These are phyloP conservation scores for Claviceps sp. DNA, from an alignment of 2,329 filamentous ascomycete genomes.

Conservation along the genomic window DNA sequence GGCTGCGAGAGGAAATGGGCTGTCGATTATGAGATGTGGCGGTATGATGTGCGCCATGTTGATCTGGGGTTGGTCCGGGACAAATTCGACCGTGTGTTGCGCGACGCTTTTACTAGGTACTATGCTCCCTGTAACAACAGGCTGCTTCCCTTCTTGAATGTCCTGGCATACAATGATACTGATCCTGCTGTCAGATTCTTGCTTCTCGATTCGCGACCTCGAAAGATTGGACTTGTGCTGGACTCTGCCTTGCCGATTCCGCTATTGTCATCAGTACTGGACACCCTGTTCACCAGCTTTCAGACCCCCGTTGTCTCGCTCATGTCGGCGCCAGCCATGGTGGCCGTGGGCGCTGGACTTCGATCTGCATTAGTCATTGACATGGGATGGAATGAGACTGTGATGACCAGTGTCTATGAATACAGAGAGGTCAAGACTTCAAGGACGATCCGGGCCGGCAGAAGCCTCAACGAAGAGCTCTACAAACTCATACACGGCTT, in stretches of 20 bases:
- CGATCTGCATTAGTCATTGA: slow-evolving; percentile 81
- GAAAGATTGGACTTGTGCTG: slow-evolving; percentile 60
- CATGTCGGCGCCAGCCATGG: slow-evolving; percentile 62
- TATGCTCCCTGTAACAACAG: not conserved
- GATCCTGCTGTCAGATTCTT: slow-evolving; percentile 33
- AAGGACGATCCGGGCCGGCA: slow-evolving; percentile 63
- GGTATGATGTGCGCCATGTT: slow-evolving; percentile 54
- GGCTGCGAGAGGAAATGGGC: slow-evolving; percentile 43
- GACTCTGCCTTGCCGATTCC: slow-evolving; percentile 68
- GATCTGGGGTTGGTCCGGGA: slow-evolving; percentile 75
- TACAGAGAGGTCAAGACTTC: slow-evolving; percentile 65
- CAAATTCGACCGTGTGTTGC: slow-evolving; percentile 69
- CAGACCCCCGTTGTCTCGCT: slow-evolving; percentile 71
- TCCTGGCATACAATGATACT: not conserved
- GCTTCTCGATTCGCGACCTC: slow-evolving; percentile 61
- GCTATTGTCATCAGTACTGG: slow-evolving; percentile 60
- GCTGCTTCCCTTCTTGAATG: not conserved
- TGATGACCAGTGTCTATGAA: slow-evolving; percentile 78
- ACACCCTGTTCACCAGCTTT: slow-evolving; percentile 68
- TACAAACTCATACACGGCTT: slow-evolving; percentile 42
- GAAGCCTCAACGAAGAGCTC: slow-evolving; percentile 54
- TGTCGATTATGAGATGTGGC: slow-evolving; percentile 61
- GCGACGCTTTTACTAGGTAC: slow-evolving; percentile 71
- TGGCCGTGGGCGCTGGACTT: slow-evolving; percentile 64
- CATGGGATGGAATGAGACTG: slow-evolving; percentile 84